A percentile compares a stretch with the other conserved stretches of the same genome.
Evolutionary conservation across 2,329 filamentous ascomycete species (phyloP).

Genomic region (Zelopaecilomyces penicillatus): DNA sequence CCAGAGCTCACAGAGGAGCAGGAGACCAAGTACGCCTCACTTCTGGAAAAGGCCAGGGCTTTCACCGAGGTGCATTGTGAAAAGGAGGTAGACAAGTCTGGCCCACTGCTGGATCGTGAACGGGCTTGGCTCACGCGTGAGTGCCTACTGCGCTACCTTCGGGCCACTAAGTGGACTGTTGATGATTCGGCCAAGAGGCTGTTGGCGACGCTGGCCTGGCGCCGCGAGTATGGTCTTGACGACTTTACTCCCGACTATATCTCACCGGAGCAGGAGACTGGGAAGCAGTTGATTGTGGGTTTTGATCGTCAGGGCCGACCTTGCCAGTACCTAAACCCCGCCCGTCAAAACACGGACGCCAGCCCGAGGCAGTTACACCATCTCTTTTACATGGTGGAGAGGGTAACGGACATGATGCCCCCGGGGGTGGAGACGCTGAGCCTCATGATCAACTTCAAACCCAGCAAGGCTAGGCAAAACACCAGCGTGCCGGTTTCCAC

Average conservation of each 20-base stretch:
- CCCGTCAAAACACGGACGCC: slow-evolving; percentile 83
- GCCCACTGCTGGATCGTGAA: slow-evolving; percentile 68
- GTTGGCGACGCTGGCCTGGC: slow-evolving; percentile 74
- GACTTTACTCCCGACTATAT: slow-evolving; percentile 79
- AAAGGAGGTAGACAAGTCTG: slow-evolving; percentile 47
- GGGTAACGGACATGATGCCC: slow-evolving; percentile 78
- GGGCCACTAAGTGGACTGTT: slow-evolving; percentile 84
- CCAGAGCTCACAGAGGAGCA: slow-evolving; percentile 66
- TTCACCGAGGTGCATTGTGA: slow-evolving; percentile 59
- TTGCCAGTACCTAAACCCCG: slow-evolving; percentile 84
- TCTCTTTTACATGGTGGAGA: slow-evolving; percentile 91
- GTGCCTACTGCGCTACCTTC: slow-evolving; percentile 85
- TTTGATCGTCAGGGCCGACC: slow-evolving; percentile 81
- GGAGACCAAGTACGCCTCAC: slow-evolving; percentile 67
- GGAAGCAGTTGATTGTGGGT: slow-evolving; percentile 84
- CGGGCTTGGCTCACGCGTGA: slow-evolving; percentile 86
- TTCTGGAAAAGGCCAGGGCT: slow-evolving; percentile 60
- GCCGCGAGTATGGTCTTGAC: slow-evolving; percentile 79
- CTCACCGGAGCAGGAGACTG: slow-evolving; percentile 88
- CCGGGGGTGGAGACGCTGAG: slow-evolving; percentile 79
- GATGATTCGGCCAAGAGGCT: slow-evolving; percentile 71
- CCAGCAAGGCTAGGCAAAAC: slow-evolving; percentile 65
- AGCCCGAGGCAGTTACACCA: slow-evolving; percentile 85
- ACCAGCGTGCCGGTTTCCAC: slow-evolving; percentile 64
- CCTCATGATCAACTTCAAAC: slow-evolving; percentile 86